phyloP scores from a whole-genome alignment of 768 basidiomycete species.

The Boletus huronensis region DNA sequence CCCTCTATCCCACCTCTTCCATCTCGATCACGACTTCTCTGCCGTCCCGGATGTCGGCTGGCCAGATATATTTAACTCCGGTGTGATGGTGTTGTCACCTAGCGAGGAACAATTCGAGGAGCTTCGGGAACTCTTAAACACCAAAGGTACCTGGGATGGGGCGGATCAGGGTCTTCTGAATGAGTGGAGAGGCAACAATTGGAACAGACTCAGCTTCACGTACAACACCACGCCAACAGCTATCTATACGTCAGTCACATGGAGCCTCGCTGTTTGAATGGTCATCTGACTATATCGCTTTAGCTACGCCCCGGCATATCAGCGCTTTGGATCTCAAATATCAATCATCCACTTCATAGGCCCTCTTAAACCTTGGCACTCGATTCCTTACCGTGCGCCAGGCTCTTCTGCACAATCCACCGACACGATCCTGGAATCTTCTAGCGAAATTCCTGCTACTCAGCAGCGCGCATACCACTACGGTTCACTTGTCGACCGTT shows the following conservation, averaged over 20 bases:
- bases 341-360: constrained; percentile 93
- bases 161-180: constrained; percentile 98
- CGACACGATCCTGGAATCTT: constrained; percentile 30
- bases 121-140: constrained; percentile 63
- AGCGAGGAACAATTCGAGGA: constrained; percentile 79
- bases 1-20: constrained; percentile 91
- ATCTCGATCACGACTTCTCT: constrained; percentile 76
- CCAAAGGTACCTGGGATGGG: constrained; percentile 92
- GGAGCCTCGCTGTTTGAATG: constrained; percentile 21
- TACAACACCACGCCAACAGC: constrained; percentile 99
- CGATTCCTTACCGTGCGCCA: constrained; percentile 65
- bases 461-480: constrained; percentile 66
- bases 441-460: constrained; percentile 5
- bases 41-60: constrained; percentile 97
- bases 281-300: constrained; percentile 24
- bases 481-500: constrained; percentile 77
- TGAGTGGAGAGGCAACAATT: constrained; percentile 84
- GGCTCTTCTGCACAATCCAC: constrained; percentile 37
- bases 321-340: constrained; percentile 86
- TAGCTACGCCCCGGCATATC: constrained; percentile 96
- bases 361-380: constrained; percentile 91
- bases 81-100: constrained; percentile 84
- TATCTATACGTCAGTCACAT: constrained; percentile 79
- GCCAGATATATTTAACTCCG: constrained; percentile 99
- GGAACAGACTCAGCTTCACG: constrained; percentile 94